Evolutionary conservation across 176 grass and related monocot genomes (phyloP).

Genomic region (Lolium multiflorum): DNA sequence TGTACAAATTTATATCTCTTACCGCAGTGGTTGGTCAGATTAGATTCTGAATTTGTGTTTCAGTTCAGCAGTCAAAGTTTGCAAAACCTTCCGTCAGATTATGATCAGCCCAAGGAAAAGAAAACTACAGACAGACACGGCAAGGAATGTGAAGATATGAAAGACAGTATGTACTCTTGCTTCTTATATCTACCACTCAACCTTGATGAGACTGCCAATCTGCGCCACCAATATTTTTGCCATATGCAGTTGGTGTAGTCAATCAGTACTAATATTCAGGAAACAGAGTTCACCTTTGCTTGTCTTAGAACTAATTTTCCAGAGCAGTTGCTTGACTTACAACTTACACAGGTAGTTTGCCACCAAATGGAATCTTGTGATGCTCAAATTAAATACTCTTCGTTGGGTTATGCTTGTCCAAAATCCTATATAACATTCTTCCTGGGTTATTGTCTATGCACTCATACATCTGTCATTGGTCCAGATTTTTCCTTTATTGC

Average conservation of each 20-base stretch:
- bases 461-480: too few species aligned
- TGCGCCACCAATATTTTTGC: too few species aligned
- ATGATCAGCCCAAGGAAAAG: not conserved
- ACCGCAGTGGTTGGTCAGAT: too few species aligned
- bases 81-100: not conserved
- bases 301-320: not conserved
- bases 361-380: too few species aligned
- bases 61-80: not conserved
- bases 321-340: not conserved
- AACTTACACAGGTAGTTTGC: not conserved
- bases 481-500: too few species aligned
- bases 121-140: not conserved
- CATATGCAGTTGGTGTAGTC: too few species aligned
- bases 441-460: too few species aligned
- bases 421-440: too few species aligned
- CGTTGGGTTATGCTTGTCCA: too few species aligned
- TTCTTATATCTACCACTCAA: not conserved
- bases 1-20: too few species aligned
- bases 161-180: not conserved
- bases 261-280: not conserved
- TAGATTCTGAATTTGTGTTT: not conserved
- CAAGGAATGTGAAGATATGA: not conserved
- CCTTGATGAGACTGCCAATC: too few species aligned
- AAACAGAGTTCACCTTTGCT: not conserved
- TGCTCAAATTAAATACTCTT: too few species aligned